Percentiles rank a stretch among this genome's conserved stretches.
These are phyloP conservation scores for Brassica cretica DNA, from an alignment of 345 rosid genomes.

Conservation along the genomic window DNA sequence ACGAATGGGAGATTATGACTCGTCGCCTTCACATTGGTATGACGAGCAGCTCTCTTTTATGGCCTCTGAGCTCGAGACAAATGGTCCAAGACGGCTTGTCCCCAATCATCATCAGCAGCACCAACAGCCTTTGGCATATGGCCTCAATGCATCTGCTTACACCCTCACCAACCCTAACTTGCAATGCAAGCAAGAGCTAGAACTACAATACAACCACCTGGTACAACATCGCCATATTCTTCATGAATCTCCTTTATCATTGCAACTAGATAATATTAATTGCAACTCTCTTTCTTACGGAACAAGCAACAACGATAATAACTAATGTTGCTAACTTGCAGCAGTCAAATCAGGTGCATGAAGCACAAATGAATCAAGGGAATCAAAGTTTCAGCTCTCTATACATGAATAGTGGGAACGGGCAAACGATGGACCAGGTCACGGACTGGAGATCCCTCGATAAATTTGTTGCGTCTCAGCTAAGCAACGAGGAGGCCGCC, in stretches of 20 bases:
- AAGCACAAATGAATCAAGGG: slow-evolving; percentile 53
- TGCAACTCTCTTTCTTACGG: slow-evolving; percentile 50
- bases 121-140: slow-evolving; percentile 52
- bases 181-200: slow-evolving; percentile 82
- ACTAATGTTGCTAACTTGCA: slow-evolving; percentile 49
- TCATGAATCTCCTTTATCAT: slow-evolving; percentile 39
- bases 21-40: slow-evolving; percentile 71
- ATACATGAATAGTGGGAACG: slow-evolving; percentile 42
- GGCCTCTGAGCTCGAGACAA: slow-evolving; percentile 55
- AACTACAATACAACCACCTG: slow-evolving; percentile 42
- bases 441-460: slow-evolving; percentile 96
- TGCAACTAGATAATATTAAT: slow-evolving; percentile 57
- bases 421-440: slow-evolving; percentile 69
- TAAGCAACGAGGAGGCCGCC: slow-evolving; percentile 73
- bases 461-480: slow-evolving; percentile 95
- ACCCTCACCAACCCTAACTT: slow-evolving; percentile 36
- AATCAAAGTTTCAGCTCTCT: slow-evolving; percentile 53
- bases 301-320: slow-evolving; percentile 43
- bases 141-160: slow-evolving; percentile 44
- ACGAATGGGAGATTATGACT: slow-evolving; percentile 60
- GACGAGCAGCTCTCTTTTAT: slow-evolving; percentile 81
- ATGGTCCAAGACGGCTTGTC: slow-evolving; percentile 56
- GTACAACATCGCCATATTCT: slow-evolving; percentile 54
- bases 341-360: slow-evolving; percentile 55
- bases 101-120: slow-evolving; percentile 51